phyloP scores from a whole-genome alignment of 2,329 filamentous ascomycete genomes.

The Orbilia blumenaviensis region DNA sequence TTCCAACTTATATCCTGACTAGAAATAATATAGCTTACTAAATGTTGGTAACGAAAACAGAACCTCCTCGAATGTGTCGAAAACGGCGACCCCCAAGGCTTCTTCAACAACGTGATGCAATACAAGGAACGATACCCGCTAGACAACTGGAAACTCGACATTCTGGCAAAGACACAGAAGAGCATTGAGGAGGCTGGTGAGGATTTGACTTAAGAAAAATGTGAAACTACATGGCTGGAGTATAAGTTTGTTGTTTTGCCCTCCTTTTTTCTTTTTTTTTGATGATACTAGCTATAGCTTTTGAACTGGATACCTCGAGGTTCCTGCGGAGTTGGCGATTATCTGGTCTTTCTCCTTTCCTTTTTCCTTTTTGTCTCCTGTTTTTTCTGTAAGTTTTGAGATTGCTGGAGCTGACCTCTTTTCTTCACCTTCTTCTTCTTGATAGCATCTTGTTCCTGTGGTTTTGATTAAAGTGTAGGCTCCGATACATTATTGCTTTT shows the following conservation, averaged over 20 bases:
- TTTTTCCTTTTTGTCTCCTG: background rate
- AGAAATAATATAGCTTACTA: background rate
- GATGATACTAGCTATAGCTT: background rate
- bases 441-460: background rate
- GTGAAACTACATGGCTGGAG: background rate
- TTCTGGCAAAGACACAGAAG: slow-evolving; percentile 23
- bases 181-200: slow-evolving; percentile 68
- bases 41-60: slow-evolving; percentile 33
- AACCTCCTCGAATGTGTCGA: slow-evolving; percentile 81
- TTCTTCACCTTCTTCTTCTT: background rate
- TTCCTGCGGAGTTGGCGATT: slow-evolving; percentile 17
- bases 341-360: background rate
- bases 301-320: slow-evolving; percentile 13
- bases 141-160: slow-evolving; percentile 81
- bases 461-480: background rate
- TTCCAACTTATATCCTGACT: too few relatives aligned
- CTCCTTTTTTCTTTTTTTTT: background rate
- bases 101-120: slow-evolving; percentile 85
- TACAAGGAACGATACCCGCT: slow-evolving; percentile 92
- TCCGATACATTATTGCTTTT: slow-evolving; percentile 3
- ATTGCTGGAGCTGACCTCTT: background rate
- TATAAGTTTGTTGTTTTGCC: background rate
- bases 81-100: slow-evolving; percentile 79
- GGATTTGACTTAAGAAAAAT: slow-evolving; percentile 71
- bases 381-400: background rate